Evolutionary conservation across 495 filamentous ascomycete genomes (phyloP).

Genomic region (Chaetomium cochliodes): DNA sequence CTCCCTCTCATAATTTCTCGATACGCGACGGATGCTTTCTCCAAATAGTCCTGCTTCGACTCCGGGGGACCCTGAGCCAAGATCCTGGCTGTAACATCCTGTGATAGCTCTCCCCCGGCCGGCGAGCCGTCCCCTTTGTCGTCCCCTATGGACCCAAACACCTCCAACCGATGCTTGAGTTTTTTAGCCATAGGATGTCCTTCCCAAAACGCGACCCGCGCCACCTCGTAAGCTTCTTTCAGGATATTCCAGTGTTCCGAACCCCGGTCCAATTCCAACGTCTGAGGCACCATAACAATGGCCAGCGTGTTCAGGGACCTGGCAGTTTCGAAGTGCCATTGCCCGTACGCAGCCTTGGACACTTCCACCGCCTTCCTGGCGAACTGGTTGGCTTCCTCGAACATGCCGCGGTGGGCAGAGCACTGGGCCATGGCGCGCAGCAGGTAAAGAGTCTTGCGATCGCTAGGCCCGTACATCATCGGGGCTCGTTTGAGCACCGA

Average conservation of each 20-base stretch:
- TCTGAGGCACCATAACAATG: not conserved
- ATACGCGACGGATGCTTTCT: not conserved
- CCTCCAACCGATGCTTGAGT: no score
- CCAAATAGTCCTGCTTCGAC: not conserved
- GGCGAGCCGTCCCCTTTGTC: no score
- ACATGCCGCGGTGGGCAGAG: not conserved
- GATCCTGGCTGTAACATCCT: not conserved
- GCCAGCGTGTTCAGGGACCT: not conserved
- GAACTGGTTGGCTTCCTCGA: constrained; percentile 1
- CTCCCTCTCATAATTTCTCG: not conserved
- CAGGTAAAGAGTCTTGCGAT: not conserved
- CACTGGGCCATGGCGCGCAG: constrained; percentile 1
- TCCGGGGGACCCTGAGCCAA: not conserved
- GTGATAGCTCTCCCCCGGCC: no score
- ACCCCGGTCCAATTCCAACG: not conserved
- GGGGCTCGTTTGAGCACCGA: not conserved
- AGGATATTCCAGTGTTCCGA: not conserved
- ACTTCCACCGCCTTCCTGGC: not conserved
- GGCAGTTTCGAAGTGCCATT: constrained; percentile 3
- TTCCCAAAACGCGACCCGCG: not conserved
- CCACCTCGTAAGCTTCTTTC: constrained; percentile 7
- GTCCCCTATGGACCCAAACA: no score
- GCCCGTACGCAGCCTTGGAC: constrained; percentile 4
- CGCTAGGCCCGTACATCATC: not conserved
- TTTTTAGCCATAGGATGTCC: no score